phyloP scores from a whole-genome alignment of 2,329 filamentous ascomycete species.

The Penicillium nordicum region DNA sequence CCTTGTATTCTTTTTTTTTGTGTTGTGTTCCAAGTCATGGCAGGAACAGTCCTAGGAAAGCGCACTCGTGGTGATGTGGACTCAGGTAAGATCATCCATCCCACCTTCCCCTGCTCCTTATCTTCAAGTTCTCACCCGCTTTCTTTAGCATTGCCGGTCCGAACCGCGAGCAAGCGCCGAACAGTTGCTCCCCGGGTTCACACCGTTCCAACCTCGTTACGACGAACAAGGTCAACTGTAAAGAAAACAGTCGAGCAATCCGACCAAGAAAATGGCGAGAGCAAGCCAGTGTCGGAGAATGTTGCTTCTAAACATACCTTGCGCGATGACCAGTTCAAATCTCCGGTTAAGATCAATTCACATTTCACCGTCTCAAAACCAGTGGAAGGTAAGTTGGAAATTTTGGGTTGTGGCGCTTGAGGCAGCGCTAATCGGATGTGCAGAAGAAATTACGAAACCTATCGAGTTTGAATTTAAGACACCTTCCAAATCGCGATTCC shows the following conservation, averaged over 20 bases:
- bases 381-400: slow-evolving; percentile 31
- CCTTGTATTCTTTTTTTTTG: slow-evolving; percentile 23
- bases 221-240: slow-evolving; percentile 39
- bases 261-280: slow-evolving; percentile 30
- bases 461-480: slow-evolving; percentile 44
- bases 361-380: slow-evolving; percentile 42
- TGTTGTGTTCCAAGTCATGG: slow-evolving; percentile 29
- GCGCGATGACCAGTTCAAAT: slow-evolving; percentile 42
- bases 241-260: slow-evolving; percentile 18
- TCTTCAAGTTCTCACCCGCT: slow-evolving; percentile 14
- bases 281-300: slow-evolving; percentile 30
- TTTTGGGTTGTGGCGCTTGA: neutral
- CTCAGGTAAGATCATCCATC: slow-evolving; percentile 35
- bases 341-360: slow-evolving; percentile 48
- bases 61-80: slow-evolving; percentile 37
- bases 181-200: slow-evolving; percentile 43
- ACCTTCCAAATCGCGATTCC: slow-evolving; percentile 58
- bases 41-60: slow-evolving; percentile 44
- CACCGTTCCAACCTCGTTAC: slow-evolving; percentile 24
- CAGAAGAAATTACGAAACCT: slow-evolving; percentile 46
- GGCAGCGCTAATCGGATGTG: neutral
- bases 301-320: slow-evolving; percentile 50
- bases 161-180: slow-evolving; percentile 47
- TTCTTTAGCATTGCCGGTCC: slow-evolving; percentile 31
- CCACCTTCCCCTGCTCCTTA: slow-evolving; percentile 11